These are phyloP conservation scores for Blastobotrys serpentis DNA, from an alignment of 1,139 yeast species.

Conservation along the genomic window DNA sequence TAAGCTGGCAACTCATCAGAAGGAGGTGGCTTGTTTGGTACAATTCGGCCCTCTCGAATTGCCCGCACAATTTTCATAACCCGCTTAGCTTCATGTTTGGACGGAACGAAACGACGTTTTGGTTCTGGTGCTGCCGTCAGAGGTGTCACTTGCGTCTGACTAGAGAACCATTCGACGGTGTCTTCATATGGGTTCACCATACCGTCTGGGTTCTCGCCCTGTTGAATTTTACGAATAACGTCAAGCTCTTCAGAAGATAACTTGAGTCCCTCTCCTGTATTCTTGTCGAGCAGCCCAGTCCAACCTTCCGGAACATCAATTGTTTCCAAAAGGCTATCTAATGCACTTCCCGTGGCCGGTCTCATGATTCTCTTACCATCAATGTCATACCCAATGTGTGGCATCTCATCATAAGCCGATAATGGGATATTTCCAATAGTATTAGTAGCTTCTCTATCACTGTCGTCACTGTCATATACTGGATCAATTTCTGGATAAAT, in stretches of 20 bases:
- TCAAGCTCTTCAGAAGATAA: slow-evolving; percentile 88
- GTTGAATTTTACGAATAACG: slow-evolving; percentile 79
- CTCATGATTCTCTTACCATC: slow-evolving; percentile 98
- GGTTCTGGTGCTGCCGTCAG: slow-evolving; percentile 94
- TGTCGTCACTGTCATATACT: slow-evolving; percentile 87
- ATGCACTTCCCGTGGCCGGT: slow-evolving; percentile 95
- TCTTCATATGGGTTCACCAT: slow-evolving; percentile 87
- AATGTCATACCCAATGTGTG: slow-evolving; percentile 94
- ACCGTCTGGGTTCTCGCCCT: slow-evolving; percentile 81
- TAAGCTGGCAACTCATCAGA: slow-evolving; percentile 46
- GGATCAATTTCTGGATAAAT: slow-evolving; percentile 91
- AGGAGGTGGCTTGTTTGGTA: slow-evolving; percentile 59
- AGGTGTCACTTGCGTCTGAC: slow-evolving; percentile 85
- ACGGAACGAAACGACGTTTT: slow-evolving; percentile 92
- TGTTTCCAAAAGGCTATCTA: slow-evolving; percentile 81
- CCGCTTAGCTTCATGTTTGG: slow-evolving; percentile 93
- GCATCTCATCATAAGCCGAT: slow-evolving; percentile 93
- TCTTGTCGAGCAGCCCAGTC: slow-evolving; percentile 93
- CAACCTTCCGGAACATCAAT: slow-evolving; percentile 97
- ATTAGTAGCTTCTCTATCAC: slow-evolving; percentile 79
- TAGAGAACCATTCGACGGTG: slow-evolving; percentile 91
- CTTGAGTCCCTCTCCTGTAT: slow-evolving; percentile 85
- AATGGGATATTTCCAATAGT: slow-evolving; percentile 93
- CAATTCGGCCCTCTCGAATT: slow-evolving; percentile 90
- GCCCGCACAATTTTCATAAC: slow-evolving; percentile 96